phyloP scores from a whole-genome alignment of 1,284 basidiomycete genomes.

The Leccinum griseonigrum region DNA sequence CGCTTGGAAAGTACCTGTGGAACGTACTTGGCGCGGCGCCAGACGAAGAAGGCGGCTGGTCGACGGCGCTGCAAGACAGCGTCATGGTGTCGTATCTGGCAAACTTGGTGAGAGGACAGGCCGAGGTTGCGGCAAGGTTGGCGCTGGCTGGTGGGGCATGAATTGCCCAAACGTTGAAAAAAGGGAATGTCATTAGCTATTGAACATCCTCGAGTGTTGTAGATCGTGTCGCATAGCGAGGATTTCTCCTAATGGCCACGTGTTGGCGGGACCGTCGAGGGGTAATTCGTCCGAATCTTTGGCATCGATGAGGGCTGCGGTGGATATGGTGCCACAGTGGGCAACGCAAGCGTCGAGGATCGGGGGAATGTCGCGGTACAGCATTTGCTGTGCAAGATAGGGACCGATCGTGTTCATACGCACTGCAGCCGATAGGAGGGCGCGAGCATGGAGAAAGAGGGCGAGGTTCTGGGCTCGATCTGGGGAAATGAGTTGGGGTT shows the following conservation, averaged over 20 bases:
- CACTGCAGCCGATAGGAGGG: slow-evolving; percentile 87
- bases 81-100: slow-evolving; percentile 95
- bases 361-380: slow-evolving; percentile 69
- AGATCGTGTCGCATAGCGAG: slow-evolving; percentile 88
- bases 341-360: slow-evolving; percentile 58
- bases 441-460: slow-evolving; percentile 89
- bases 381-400: slow-evolving; percentile 87
- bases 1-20: slow-evolving; percentile 90
- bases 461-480: slow-evolving; percentile 81
- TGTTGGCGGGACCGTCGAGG: slow-evolving; percentile 71
- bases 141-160: slow-evolving; percentile 60
- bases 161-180: slow-evolving; percentile 3
- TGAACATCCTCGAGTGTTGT: slow-evolving; percentile 96
- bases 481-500: slow-evolving; percentile 30
- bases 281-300: slow-evolving; percentile 37
- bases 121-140: slow-evolving; percentile 89
- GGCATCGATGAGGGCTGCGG: slow-evolving; percentile 30
- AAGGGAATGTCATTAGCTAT: slow-evolving; percentile 50
- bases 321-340: slow-evolving; percentile 45
- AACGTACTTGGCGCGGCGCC: slow-evolving; percentile 74
- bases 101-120: slow-evolving; percentile 92
- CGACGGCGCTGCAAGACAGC: slow-evolving; percentile 80
- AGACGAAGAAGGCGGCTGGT: slow-evolving; percentile 76
- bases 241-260: slow-evolving; percentile 97
- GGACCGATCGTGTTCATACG: slow-evolving; percentile 92